Percentiles rank a stretch among this genome's conserved stretches.
Evolutionary conservation across 345 rosid genomes (phyloP).

Genomic region (Salix purpurea): DNA sequence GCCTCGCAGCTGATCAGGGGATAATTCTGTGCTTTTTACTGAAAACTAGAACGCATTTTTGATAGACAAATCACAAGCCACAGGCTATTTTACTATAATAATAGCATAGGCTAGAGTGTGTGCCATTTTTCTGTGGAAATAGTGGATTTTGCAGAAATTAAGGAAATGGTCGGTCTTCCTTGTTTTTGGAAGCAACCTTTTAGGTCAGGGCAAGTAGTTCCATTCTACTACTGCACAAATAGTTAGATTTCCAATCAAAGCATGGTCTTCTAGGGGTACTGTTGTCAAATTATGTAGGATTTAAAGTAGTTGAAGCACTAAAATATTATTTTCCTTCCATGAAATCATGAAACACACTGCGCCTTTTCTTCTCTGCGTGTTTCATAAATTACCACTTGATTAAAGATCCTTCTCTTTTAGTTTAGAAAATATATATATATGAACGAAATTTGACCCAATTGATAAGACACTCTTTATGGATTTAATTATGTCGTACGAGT

Average conservation of each 20-base stretch:
- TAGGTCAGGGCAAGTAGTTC: neutral
- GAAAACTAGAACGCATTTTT: conserved; percentile 42
- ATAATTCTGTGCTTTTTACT: conserved; percentile 26
- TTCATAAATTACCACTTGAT: neutral
- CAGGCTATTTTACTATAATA: conserved; percentile 35
- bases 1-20: neutral
- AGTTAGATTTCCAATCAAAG: neutral
- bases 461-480: neutral
- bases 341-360: conserved; percentile 2
- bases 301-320: neutral
- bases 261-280: neutral
- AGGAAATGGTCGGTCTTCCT: conserved; percentile 44
- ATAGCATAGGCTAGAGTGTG: conserved; percentile 5
- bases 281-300: neutral
- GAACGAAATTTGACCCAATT: neutral
- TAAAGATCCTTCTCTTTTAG: neutral
- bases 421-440: neutral
- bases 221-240: neutral
- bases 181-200: conserved; percentile 10
- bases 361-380: neutral
- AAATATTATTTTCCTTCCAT: neutral
- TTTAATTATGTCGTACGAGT: neutral
- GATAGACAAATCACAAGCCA: conserved; percentile 18
- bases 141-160: conserved; percentile 42
- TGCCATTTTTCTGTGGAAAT: conserved; percentile 16